Base-by-base conservation (phyloP, 2,329 filamentous ascomycete species). In the Claviceps sp. region DNA sequence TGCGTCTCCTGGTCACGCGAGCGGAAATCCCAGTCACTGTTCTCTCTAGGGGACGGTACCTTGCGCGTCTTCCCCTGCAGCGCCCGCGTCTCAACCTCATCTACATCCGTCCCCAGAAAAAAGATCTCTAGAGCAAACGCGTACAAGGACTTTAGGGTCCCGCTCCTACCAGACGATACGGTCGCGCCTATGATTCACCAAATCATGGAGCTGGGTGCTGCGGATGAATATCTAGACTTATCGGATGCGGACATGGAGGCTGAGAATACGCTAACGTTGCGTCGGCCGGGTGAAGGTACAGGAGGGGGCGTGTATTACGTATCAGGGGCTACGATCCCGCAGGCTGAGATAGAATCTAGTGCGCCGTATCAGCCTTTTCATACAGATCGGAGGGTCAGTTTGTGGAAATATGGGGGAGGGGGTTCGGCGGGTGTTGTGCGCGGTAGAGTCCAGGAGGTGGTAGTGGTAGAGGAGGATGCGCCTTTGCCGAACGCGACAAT, bases 291-390 rank as follows among this genome's bases (percentile, higher is more conserved):
- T 4, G 30, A 34, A 34, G 30, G 30, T 11, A 4, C 10, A 34
- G 30, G 30, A 34, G 30, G 30, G 30, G 30, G 10, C 30, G 10
- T 34, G 3, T 10, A 34, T 4, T 34, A 65, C 61, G 71, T 67
- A 52, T 77, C 72, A 64, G 85, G 73, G 67, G 87, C 70, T 64
- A 85, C 71, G 64, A 90, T 80, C 52, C 81, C 81, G 1, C 80
- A 84, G 57, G 89, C 88, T 5, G 90, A 96, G 71, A 94, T 95
- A 57, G 93, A 98, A 64, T 95, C 91, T 1, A 96, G 91, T 62
- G 87, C 90, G 4, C 89, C 91, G 2, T 97, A 95, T 61, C 90
- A 95, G 61, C 91, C 93, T 1, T 96, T 97, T 71, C 91, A 97
- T 65, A 93, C 90, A 0, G 90, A 97, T 62, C 80, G 82, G 51